Conservation (phyloP, 2,329 filamentous ascomycete species). For the Furcasterigmium furcatum region DNA sequence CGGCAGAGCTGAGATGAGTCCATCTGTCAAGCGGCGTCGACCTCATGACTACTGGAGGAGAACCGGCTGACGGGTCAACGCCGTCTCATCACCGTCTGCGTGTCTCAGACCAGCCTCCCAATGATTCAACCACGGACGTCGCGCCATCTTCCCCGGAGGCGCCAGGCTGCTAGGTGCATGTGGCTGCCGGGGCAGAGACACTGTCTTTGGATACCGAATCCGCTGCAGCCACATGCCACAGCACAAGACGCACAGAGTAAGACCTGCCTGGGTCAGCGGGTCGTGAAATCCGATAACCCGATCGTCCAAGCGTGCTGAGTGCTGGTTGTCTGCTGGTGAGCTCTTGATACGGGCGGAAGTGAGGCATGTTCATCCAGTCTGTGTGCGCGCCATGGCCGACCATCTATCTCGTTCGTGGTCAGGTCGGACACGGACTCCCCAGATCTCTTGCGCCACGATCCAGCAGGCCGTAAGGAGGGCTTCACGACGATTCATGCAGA, state of each 20-base stretch:
- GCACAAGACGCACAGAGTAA: background rate
- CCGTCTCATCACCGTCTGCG: background rate
- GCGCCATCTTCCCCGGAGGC: background rate
- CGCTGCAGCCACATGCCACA: background rate
- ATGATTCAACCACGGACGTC: background rate
- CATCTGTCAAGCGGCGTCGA: background rate
- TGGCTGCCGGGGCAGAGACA: background rate
- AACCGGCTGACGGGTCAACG: no score
- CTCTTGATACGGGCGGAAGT: no score
- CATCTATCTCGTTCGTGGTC: no score
- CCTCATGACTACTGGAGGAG: background rate
- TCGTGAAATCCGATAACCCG: no score
- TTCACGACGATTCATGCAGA: background rate
- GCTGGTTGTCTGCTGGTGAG: no score
- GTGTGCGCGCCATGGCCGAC: no score
- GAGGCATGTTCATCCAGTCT: no score
- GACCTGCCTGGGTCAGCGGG: no score
- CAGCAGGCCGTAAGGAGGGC: background rate
- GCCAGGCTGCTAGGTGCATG: background rate
- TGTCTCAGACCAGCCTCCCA: background rate
- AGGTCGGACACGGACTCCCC: no score
- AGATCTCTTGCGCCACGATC: conserved; percentile 3
- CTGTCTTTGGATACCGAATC: background rate
- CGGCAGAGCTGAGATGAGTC: background rate
- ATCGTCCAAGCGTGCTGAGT: no score